These are phyloP conservation scores for Tolypocladium capitatum DNA, from an alignment of 2,329 filamentous ascomycete species.

Conservation along the genomic window DNA sequence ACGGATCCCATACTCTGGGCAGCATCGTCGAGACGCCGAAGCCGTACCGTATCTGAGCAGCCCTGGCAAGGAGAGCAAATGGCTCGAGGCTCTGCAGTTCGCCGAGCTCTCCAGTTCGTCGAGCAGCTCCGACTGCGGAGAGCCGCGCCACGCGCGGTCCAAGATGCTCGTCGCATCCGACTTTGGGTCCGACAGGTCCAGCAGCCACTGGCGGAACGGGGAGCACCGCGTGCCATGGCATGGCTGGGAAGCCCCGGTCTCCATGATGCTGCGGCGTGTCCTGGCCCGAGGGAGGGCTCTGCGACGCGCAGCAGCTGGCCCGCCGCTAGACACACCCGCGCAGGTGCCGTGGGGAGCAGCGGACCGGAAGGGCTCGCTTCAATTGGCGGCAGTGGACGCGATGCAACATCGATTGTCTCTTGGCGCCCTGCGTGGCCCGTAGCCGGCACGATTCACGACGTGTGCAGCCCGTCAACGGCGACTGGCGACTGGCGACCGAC, in stretches of 20 bases:
- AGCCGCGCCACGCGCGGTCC: background rate
- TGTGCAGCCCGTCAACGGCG: background rate
- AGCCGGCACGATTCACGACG: too few relatives aligned
- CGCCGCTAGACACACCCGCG: too few relatives aligned
- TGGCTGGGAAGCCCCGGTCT: background rate
- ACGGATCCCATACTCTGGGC: background rate
- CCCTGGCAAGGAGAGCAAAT: background rate
- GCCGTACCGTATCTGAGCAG: background rate
- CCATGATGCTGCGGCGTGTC: background rate
- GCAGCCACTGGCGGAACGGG: background rate
- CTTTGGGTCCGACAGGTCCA: background rate
- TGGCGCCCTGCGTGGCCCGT: too few relatives aligned
- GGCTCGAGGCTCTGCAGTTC: background rate
- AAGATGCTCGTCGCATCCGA: background rate
- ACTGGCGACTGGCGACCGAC: too few relatives aligned
- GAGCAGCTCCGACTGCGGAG: background rate
- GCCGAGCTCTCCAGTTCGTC: background rate
- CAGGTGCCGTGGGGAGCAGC: too few relatives aligned
- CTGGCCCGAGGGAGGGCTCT: background rate
- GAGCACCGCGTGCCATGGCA: background rate
- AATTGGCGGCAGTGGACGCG: background rate
- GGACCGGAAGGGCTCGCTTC: background rate
- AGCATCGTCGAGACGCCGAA: background rate
- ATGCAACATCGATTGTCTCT: background rate
- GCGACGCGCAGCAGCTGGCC: too few relatives aligned